Percentiles rank a stretch among this genome's conserved stretches.
Evolutionary conservation across 2,329 filamentous ascomycete genomes (phyloP).

Genomic region (Colletotrichum acutatum): DNA sequence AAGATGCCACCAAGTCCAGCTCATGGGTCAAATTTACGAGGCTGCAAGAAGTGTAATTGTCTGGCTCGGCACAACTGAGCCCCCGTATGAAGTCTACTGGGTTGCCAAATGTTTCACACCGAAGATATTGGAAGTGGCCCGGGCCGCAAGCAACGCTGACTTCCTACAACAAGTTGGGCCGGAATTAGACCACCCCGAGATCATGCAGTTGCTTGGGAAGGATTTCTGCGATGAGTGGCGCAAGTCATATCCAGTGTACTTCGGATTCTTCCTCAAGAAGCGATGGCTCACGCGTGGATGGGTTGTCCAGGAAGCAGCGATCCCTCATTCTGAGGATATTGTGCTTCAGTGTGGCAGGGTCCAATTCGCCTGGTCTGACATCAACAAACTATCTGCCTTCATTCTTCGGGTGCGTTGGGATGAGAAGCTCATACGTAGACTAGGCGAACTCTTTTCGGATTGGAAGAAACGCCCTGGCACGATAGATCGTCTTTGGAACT

Average conservation of each 20-base stretch:
- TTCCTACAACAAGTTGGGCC: constrained; percentile 12
- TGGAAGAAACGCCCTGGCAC: constrained; percentile 1
- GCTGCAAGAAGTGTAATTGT: constrained; percentile 11
- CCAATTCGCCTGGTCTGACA: constrained; percentile 5
- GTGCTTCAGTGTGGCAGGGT: constrained; percentile 3
- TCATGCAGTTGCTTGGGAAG: not conserved
- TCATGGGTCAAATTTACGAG: constrained; percentile 38
- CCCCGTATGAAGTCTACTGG: constrained; percentile 34
- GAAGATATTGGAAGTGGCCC: constrained; percentile 6
- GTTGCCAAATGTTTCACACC: constrained; percentile 13
- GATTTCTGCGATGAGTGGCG: constrained; percentile 9
- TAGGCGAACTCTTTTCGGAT: not conserved
- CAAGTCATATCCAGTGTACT: not conserved
- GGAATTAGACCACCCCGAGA: constrained; percentile 1
- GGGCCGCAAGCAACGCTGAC: not conserved
- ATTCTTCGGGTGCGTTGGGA: not conserved
- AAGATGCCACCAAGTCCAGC: constrained; percentile 34
- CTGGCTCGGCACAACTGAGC: constrained; percentile 13
- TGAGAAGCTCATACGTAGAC: not conserved
- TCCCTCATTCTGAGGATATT: constrained; percentile 23
- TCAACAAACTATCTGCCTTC: constrained; percentile 2
- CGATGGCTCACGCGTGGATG: constrained; percentile 38
- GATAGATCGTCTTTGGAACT: constrained; percentile 12
- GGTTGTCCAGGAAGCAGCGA: constrained; percentile 38
- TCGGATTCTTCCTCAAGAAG: constrained; percentile 33